These are phyloP conservation scores for Daedalea quercina DNA, from an alignment of 768 basidiomycete genomes.

Conservation along the genomic window DNA sequence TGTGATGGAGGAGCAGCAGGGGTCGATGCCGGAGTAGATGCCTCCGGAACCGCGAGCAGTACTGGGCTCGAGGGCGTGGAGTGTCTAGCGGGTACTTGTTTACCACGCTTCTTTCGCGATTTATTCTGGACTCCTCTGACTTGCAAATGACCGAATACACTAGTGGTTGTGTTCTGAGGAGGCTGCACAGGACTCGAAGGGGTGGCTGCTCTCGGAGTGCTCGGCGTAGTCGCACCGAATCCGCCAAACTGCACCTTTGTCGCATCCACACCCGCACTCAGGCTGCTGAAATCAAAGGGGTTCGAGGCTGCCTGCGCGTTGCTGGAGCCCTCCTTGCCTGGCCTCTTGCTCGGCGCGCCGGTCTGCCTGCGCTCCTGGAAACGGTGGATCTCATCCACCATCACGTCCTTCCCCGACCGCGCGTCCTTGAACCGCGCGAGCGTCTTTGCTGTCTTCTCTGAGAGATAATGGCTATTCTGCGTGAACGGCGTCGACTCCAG, in stretches of 20 bases:
- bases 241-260: too few relatives aligned
- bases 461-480: constrained; percentile 35
- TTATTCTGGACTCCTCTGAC: too few relatives aligned
- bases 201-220: too few relatives aligned
- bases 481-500: constrained; percentile 28
- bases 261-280: too few relatives aligned
- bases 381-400: not conserved
- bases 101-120: too few relatives aligned
- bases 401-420: constrained; percentile 15
- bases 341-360: not conserved
- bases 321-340: not conserved
- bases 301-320: not conserved
- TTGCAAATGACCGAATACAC: too few relatives aligned
- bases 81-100: too few relatives aligned
- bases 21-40: not conserved
- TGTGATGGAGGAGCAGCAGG: not conserved
- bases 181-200: too few relatives aligned
- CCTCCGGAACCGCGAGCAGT: too few relatives aligned
- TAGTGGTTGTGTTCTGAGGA: too few relatives aligned
- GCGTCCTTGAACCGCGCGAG: constrained; percentile 30
- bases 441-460: constrained; percentile 27
- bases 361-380: not conserved
- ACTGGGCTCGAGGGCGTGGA: too few relatives aligned
- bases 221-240: too few relatives aligned
- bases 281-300: not conserved